Conservation (phyloP, 192 early-diverging fungal species). For the Linnemannia elongata region DNA sequence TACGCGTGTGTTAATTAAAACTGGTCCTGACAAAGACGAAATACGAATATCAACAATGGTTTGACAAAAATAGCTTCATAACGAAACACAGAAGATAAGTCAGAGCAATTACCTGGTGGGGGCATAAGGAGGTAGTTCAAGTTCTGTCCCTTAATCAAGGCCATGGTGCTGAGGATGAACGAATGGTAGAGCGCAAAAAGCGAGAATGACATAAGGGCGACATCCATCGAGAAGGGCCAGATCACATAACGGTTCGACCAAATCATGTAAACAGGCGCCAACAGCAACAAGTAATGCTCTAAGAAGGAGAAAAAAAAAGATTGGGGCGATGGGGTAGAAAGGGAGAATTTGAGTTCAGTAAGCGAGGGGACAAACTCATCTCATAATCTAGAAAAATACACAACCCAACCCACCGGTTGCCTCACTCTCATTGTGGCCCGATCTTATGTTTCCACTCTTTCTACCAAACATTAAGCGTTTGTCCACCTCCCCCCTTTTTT, state of each 20-base stretch:
- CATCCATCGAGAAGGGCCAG: constrained; percentile 58
- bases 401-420: background rate
- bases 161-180: constrained; percentile 56
- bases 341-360: background rate
- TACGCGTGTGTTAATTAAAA: background rate
- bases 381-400: background rate
- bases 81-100: background rate
- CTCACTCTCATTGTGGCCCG: background rate
- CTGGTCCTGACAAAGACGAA: background rate
- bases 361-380: background rate
- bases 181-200: constrained; percentile 68
- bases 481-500: background rate
- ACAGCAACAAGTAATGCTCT: constrained; percentile 44
- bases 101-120: constrained; percentile 57
- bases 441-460: background rate
- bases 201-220: constrained; percentile 66
- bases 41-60: background rate
- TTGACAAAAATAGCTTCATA: background rate
- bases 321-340: background rate
- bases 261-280: constrained; percentile 66
- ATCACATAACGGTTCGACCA: constrained; percentile 67
- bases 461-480: background rate
- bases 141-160: constrained; percentile 61
- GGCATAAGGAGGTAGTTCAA: constrained; percentile 68
- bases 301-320: background rate